Percentiles rank a stretch among this genome's conserved stretches.
Conservation (phyloP, 495 filamentous ascomycete genomes). For the Evernia prunastri region DNA sequence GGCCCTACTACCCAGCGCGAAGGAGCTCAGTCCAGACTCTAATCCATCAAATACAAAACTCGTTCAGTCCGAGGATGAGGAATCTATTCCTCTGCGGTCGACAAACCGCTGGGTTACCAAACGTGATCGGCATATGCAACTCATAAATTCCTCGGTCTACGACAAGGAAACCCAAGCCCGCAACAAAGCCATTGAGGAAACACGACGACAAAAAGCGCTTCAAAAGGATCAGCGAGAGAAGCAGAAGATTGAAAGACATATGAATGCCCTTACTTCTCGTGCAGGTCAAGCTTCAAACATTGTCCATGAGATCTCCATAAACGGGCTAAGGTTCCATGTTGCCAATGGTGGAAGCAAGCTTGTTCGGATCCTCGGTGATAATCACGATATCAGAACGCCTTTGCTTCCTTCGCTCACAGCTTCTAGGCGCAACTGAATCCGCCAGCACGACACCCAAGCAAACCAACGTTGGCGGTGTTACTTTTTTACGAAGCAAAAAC, state of each 20-base stretch:
- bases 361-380: slow-evolving; percentile 64
- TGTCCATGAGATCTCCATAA: slow-evolving; percentile 62
- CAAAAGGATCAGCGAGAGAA: slow-evolving; percentile 60
- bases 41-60: slow-evolving; percentile 29
- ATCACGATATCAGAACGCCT: not conserved
- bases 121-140: slow-evolving; percentile 75
- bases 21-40: slow-evolving; percentile 1
- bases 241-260: slow-evolving; percentile 45
- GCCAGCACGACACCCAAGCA: slow-evolving; percentile 71
- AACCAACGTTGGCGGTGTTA: slow-evolving; percentile 71
- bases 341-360: slow-evolving; percentile 79
- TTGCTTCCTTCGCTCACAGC: slow-evolving; percentile 40
- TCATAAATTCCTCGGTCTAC: slow-evolving; percentile 81
- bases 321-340: slow-evolving; percentile 72
- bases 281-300: slow-evolving; percentile 27
- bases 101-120: slow-evolving; percentile 64
- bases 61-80: slow-evolving; percentile 37
- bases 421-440: slow-evolving; percentile 54
- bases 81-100: slow-evolving; percentile 28
- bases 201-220: slow-evolving; percentile 52
- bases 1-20: slow-evolving; percentile 8
- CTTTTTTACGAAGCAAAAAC: slow-evolving; percentile 81
- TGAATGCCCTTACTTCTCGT: slow-evolving; percentile 25
- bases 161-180: slow-evolving; percentile 67
- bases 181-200: slow-evolving; percentile 67